A percentile compares a stretch with the other conserved stretches of the same genome.
phyloP scores from a whole-genome alignment of 192 early-diverging fungal species.

The Endogone sp. region DNA sequence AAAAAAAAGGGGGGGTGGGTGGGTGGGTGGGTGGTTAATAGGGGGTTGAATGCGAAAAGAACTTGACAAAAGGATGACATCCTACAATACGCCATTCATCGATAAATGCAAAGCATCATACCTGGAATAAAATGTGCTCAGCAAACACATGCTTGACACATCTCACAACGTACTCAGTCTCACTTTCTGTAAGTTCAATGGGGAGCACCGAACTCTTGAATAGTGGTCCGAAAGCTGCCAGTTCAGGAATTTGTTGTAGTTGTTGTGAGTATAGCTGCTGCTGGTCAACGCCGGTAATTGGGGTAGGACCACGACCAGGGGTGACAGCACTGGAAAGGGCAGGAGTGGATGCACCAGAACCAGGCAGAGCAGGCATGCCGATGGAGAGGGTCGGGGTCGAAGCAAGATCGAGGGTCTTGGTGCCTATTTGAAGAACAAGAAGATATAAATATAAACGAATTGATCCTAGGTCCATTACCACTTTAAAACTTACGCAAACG shows the following conservation, averaged over 20 bases:
- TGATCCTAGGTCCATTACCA: not conserved
- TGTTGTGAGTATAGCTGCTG: slow-evolving; percentile 72
- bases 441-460: not conserved
- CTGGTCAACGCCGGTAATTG: slow-evolving; percentile 46
- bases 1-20: not conserved
- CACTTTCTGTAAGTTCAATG: slow-evolving; percentile 85
- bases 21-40: no score
- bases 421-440: not conserved
- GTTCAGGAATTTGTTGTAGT: slow-evolving; percentile 77
- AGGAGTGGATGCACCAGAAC: slow-evolving; percentile 6
- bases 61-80: slow-evolving; percentile 9
- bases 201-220: slow-evolving; percentile 79
- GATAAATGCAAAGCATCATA: no score
- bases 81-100: no score
- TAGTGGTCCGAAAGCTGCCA: slow-evolving; percentile 78
- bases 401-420: not conserved
- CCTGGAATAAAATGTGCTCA: slow-evolving; percentile 91
- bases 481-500: slow-evolving; percentile 51
- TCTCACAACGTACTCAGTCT: slow-evolving; percentile 92
- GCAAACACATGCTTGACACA: slow-evolving; percentile 94
- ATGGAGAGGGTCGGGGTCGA: slow-evolving; percentile 12
- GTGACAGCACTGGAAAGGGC: not conserved
- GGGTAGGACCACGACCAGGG: slow-evolving; percentile 32
- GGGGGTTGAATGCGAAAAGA: not conserved
- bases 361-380: slow-evolving; percentile 5